These are phyloP conservation scores for Zygosaccharomyces rouxii DNA, from an alignment of 805 yeast genomes.

Conservation along the genomic window DNA sequence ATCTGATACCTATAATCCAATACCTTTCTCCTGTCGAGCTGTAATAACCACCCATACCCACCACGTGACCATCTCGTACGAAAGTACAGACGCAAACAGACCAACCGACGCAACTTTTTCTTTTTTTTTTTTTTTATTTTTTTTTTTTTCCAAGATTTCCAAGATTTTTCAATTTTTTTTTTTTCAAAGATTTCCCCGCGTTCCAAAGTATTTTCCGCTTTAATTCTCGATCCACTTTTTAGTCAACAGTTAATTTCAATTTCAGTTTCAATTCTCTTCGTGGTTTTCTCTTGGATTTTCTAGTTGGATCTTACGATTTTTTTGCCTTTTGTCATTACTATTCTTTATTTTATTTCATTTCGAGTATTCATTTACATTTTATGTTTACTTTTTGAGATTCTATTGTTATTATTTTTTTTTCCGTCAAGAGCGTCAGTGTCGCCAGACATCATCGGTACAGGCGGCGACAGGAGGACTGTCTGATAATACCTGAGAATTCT, in stretches of 20 bases:
- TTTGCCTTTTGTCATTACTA: not conserved
- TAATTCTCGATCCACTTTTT: constrained; percentile 1
- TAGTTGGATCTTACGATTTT: constrained; percentile 3
- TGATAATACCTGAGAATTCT: not conserved
- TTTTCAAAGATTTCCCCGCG: not conserved
- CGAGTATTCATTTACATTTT: not conserved
- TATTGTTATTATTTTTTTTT: constrained; percentile 4
- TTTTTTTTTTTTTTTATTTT: constrained; percentile 3
- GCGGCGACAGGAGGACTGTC: constrained; percentile 5
- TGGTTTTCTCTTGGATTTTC: not conserved
- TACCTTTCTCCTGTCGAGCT: not conserved
- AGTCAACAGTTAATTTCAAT: not conserved
- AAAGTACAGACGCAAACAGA: constrained; percentile 1
- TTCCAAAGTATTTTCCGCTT: not conserved
- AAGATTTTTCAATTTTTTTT: constrained; percentile 4
- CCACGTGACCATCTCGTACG: not conserved
- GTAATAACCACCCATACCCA: not conserved
- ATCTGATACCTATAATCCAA: no score
- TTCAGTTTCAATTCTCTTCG: not conserved
- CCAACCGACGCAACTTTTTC: constrained; percentile 14
- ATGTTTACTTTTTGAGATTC: constrained; percentile 2
- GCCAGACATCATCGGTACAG: constrained; percentile 1
- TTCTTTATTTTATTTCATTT: not conserved
- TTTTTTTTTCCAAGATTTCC: constrained; percentile 7
- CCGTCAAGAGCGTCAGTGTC: constrained; percentile 4